These are phyloP conservation scores for Rhizopus sp. DNA, from an alignment of 371 early-diverging fungal genomes.

Conservation along the genomic window DNA sequence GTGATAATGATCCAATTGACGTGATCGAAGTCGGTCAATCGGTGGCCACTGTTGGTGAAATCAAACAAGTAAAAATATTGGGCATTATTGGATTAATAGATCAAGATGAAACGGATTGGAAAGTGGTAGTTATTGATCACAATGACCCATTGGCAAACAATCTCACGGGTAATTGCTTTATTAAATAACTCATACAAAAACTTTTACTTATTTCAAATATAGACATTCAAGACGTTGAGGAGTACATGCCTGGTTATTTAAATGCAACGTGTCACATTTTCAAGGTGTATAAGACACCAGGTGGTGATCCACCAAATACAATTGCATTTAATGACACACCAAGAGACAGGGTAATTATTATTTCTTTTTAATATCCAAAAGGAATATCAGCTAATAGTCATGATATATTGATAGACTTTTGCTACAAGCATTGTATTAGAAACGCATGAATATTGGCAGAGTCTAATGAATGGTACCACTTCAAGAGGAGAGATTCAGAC, in stretches of 20 bases:
- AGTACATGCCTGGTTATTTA: constrained; percentile 89
- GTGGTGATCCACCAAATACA: constrained; percentile 95
- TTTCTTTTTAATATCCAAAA: too few species aligned
- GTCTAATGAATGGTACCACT: constrained; percentile 71
- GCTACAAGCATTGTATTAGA: constrained; percentile 92
- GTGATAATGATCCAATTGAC: constrained; percentile 97
- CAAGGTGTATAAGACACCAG: constrained; percentile 97
- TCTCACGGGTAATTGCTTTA: constrained; percentile 64
- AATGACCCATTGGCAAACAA: constrained; percentile 88
- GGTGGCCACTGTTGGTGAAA: constrained; percentile 85
- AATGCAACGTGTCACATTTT: constrained; percentile 96
- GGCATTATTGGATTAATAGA: constrained; percentile 96
- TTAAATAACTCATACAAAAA: neutral
- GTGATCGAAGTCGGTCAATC: constrained; percentile 93
- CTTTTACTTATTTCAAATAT: constrained; percentile 1
- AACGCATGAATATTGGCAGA: constrained; percentile 95
- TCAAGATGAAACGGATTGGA: constrained; percentile 99
- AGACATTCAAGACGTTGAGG: constrained; percentile 95
- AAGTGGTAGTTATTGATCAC: constrained; percentile 91
- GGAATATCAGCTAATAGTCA: too few species aligned
- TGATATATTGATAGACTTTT: constrained; percentile 39
- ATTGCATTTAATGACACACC: constrained; percentile 97
- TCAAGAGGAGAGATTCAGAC: constrained; percentile 73
- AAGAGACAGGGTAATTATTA: constrained; percentile 78
- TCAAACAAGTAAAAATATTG: constrained; percentile 96